Percentiles rank a stretch among this genome's conserved stretches.
Conservation (phyloP, 2,329 filamentous ascomycete genomes). For the Ascomycota sp. region DNA sequence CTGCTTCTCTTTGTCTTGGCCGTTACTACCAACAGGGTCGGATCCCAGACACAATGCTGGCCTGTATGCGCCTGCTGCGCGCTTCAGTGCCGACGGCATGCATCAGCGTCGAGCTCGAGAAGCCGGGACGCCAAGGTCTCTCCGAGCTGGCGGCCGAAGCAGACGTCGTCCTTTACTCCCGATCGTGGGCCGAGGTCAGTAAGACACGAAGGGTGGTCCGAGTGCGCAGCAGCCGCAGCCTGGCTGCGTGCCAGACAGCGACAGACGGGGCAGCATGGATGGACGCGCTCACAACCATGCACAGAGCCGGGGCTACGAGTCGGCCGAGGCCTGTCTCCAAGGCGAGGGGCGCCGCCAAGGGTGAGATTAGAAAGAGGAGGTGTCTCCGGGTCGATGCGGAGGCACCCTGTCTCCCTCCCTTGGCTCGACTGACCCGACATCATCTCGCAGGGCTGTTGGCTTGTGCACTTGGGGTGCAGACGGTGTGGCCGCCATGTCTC, state of each 20-base stretch:
- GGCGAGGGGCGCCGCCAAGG: slow-evolving; percentile 20
- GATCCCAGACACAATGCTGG: slow-evolving; percentile 36
- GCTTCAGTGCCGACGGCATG: slow-evolving; percentile 18
- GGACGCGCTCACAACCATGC: too few relatives aligned
- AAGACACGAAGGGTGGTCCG: slow-evolving; percentile 6
- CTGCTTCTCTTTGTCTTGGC: not conserved
- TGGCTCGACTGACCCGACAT: not conserved
- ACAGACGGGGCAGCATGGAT: too few relatives aligned
- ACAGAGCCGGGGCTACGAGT: slow-evolving; percentile 18
- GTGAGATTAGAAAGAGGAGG: too few relatives aligned
- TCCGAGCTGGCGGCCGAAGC: slow-evolving; percentile 37
- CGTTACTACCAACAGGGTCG: slow-evolving; percentile 39
- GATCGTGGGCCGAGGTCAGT: slow-evolving; percentile 52
- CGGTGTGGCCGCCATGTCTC: slow-evolving; percentile 19
- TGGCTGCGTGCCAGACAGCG: too few relatives aligned
- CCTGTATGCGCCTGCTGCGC: slow-evolving; percentile 38
- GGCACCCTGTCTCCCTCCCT: not conserved
- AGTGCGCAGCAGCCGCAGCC: too few relatives aligned
- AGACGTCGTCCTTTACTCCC: slow-evolving; percentile 56
- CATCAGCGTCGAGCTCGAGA: slow-evolving; percentile 55
- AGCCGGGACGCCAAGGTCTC: slow-evolving; percentile 40
- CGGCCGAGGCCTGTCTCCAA: slow-evolving; percentile 29
- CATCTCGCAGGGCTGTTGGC: slow-evolving; percentile 19
- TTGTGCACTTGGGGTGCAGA: slow-evolving; percentile 39
- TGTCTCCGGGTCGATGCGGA: too few relatives aligned